These are phyloP conservation scores for Alternaria consortialis DNA, from an alignment of 2,329 filamentous ascomycete genomes.

Conservation along the genomic window DNA sequence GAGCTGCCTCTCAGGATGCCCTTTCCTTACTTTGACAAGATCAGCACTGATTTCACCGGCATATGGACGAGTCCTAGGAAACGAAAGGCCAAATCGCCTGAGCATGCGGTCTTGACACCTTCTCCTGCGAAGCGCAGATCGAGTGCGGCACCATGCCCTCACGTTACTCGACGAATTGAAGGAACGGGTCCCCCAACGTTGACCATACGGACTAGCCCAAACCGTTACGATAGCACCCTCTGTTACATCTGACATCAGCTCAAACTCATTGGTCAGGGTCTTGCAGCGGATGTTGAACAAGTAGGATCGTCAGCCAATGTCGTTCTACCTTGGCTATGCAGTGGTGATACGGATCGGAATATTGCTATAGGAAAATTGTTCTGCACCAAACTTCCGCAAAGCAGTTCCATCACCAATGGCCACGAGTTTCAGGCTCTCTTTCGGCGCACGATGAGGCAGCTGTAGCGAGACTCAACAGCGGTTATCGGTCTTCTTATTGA, in stretches of 20 bases:
- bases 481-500: background rate
- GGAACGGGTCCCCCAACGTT: background rate
- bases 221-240: background rate
- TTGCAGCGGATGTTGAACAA: background rate
- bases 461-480: background rate
- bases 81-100: background rate
- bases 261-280: background rate
- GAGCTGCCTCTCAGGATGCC: slow-evolving; percentile 3
- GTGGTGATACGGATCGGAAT: background rate
- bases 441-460: background rate
- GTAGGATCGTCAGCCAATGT: background rate
- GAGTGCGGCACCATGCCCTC: slow-evolving; percentile 16
- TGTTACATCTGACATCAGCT: background rate
- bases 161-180: slow-evolving; percentile 3
- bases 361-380: background rate
- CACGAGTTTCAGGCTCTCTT: background rate
- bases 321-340: background rate
- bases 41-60: slow-evolving; percentile 15
- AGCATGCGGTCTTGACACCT: background rate
- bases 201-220: background rate
- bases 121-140: background rate
- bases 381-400: background rate
- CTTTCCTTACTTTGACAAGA: slow-evolving; percentile 20
- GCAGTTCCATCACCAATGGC: background rate
- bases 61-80: slow-evolving; percentile 15